Evolutionary conservation across 2,329 filamentous ascomycete species (phyloP).

Genomic region (Elsinoe necatrix): DNA sequence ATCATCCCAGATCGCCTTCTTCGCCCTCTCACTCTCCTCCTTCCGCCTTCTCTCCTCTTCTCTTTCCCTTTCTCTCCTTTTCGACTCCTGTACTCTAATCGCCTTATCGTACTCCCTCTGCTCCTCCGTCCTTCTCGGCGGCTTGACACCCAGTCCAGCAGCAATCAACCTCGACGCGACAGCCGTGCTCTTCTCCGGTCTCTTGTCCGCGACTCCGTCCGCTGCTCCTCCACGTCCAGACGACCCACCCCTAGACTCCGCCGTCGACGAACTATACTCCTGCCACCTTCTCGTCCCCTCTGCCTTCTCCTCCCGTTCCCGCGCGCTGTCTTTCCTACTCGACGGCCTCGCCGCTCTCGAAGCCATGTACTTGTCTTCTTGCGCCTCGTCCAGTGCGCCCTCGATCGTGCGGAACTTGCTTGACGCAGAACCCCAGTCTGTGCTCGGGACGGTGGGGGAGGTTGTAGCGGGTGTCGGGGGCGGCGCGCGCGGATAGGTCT

Average conservation of each 20-base stretch:
- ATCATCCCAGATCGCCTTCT: constrained; percentile 76
- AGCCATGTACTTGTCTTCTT: constrained; percentile 2
- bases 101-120: constrained; percentile 78
- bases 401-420: constrained; percentile 3
- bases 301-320: neutral
- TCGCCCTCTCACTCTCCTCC: constrained; percentile 63
- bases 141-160: constrained; percentile 71
- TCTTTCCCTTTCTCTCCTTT: constrained; percentile 62
- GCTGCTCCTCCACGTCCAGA: neutral
- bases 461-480: constrained; percentile 52
- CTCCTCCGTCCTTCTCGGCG: constrained; percentile 76
- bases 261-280: neutral
- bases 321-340: neutral
- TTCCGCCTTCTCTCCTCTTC: constrained; percentile 55
- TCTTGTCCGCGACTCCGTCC: constrained; percentile 27
- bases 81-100: constrained; percentile 75
- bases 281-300: neutral
- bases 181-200: constrained; percentile 88
- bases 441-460: neutral
- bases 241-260: neutral
- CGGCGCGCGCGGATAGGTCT: constrained; percentile 42
- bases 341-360: neutral
- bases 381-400: constrained; percentile 18
- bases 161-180: constrained; percentile 87
- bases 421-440: constrained; percentile 3